phyloP scores from a whole-genome alignment of 179 eudicot genomes.

The Camellia oleifera region DNA sequence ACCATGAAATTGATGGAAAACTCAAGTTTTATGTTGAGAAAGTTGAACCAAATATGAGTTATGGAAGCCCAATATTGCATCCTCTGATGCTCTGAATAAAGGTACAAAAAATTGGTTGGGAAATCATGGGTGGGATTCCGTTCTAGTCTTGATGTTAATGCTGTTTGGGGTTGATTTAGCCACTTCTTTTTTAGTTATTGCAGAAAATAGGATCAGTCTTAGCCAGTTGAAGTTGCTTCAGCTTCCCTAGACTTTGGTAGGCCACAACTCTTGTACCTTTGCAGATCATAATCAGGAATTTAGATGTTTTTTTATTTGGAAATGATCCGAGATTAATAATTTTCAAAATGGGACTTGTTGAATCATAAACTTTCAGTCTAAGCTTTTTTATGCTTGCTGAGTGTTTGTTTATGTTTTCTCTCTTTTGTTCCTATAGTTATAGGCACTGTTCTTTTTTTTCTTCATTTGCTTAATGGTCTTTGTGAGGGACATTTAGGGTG shows the following conservation, averaged over 20 bases:
- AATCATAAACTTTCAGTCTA: neutral
- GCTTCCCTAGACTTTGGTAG: neutral
- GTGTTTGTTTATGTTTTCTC: neutral
- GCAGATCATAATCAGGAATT: neutral
- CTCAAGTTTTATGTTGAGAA: neutral
- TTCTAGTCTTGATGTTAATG: neutral
- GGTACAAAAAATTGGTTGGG: neutral
- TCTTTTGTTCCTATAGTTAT: slow-evolving; percentile 11
- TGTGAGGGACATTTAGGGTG: neutral
- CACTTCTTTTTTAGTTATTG: neutral
- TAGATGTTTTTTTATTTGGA: neutral
- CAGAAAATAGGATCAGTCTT: neutral
- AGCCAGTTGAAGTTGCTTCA: neutral
- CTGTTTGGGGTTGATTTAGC: neutral
- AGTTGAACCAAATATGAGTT: neutral
- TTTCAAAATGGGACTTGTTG: neutral
- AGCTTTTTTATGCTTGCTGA: slow-evolving; percentile 1
- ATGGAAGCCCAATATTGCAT: neutral
- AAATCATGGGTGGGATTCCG: neutral
- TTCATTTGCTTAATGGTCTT: neutral
- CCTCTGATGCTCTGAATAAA: slow-evolving; percentile 4
- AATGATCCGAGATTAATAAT: neutral
- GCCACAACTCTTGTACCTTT: neutral
- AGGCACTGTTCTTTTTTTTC: neutral
- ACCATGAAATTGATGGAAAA: neutral